Evolutionary conservation across 805 yeast genomes (phyloP).

Genomic region (Ogataea minuta): DNA sequence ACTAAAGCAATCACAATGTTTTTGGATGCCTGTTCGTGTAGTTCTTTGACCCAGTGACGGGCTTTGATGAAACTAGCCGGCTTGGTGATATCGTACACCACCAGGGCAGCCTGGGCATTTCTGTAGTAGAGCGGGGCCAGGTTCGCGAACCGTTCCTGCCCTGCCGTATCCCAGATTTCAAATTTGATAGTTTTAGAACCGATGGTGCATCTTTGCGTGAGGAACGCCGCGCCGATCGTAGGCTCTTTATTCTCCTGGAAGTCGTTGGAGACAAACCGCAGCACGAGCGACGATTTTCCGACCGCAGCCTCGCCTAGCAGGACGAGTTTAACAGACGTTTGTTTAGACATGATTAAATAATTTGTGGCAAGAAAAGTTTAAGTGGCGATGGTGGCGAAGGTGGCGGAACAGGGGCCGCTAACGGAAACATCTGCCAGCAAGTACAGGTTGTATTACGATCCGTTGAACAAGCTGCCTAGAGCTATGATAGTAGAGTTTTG

Average conservation of each 20-base stretch:
- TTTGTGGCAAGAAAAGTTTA: slow-evolving; percentile 6
- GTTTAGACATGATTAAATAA: slow-evolving; percentile 10
- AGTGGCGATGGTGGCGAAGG: slow-evolving; percentile 13
- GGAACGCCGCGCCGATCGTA: slow-evolving; percentile 96
- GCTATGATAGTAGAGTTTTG: too few relatives aligned
- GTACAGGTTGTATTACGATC: too few relatives aligned
- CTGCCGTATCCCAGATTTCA: slow-evolving; percentile 97
- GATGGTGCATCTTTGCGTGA: slow-evolving; percentile 89
- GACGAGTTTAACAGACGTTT: slow-evolving; percentile 80
- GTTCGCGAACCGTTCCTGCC: slow-evolving; percentile 95
- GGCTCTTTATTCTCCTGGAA: slow-evolving; percentile 98
- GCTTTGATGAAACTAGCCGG: slow-evolving; percentile 95
- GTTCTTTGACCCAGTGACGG: slow-evolving; percentile 96
- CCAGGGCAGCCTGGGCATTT: slow-evolving; percentile 75
- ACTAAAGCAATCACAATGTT: slow-evolving; percentile 90
- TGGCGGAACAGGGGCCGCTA: neutral
- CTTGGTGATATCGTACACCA: slow-evolving; percentile 90
- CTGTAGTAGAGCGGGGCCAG: slow-evolving; percentile 96
- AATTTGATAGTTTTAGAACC: slow-evolving; percentile 85
- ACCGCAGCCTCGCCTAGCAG: slow-evolving; percentile 97
- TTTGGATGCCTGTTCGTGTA: slow-evolving; percentile 92
- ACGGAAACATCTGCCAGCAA: too few relatives aligned
- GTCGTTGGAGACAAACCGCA: slow-evolving; percentile 90
- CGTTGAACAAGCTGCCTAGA: too few relatives aligned
- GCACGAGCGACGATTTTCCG: slow-evolving; percentile 89